These are phyloP conservation scores for Vitis hybrid DNA, from an alignment of 177 flowering plant species.

Conservation along the genomic window DNA sequence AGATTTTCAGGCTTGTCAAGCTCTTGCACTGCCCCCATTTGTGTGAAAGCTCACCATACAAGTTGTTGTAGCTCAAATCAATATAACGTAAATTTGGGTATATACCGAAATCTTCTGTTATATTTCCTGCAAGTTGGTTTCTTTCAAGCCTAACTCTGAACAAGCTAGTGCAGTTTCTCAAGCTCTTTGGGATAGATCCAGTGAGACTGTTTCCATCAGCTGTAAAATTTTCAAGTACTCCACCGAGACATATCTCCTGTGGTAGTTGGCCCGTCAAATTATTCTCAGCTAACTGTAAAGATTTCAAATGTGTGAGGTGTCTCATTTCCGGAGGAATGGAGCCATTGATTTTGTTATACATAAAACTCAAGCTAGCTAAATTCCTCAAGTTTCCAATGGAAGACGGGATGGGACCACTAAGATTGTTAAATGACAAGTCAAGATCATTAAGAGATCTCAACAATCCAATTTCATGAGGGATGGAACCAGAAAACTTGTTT, in stretches of 20 bases:
- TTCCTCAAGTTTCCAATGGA: too few relatives aligned
- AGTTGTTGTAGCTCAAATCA: conserved; percentile 12
- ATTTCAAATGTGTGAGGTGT: not conserved
- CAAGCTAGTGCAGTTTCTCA: conserved; percentile 7
- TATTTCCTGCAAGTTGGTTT: conserved; percentile 16
- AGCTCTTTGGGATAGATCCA: conserved; percentile 11
- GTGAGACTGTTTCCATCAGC: conserved; percentile 4
- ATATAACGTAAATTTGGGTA: not conserved
- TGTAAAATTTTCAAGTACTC: conserved; percentile 1
- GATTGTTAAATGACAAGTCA: too few relatives aligned
- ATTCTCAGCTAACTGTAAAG: not conserved
- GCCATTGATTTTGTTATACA: too few relatives aligned
- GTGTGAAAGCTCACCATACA: not conserved
- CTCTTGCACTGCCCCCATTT: conserved; percentile 1
- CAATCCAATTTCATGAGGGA: conserved; percentile 4
- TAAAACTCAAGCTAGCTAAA: rapidly evolving
- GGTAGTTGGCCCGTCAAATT: conserved; percentile 5
- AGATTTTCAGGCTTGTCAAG: not conserved
- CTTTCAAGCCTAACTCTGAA: conserved; percentile 16
- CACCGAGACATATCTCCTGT: not conserved
- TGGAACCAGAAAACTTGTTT: not conserved
- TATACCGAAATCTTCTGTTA: conserved; percentile 13
- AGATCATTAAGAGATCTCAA: too few relatives aligned
- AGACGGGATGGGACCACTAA: too few relatives aligned
- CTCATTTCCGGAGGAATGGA: too few relatives aligned